These are phyloP conservation scores for Claviceps digitariae DNA, from an alignment of 2,329 filamentous ascomycete species.

Conservation along the genomic window DNA sequence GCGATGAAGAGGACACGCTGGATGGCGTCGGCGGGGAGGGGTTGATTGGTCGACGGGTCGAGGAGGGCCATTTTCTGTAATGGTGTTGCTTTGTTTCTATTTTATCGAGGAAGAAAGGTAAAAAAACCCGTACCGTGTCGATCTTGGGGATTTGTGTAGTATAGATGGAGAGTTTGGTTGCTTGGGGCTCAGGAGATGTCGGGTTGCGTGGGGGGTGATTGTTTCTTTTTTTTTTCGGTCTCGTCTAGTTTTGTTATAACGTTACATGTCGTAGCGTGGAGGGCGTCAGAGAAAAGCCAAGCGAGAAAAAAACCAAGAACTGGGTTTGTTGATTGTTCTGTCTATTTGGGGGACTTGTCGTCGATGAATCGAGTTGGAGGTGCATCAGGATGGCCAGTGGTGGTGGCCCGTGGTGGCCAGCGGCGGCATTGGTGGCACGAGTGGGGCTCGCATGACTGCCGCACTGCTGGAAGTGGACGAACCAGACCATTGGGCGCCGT, in stretches of 20 bases:
- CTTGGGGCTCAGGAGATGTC: neutral
- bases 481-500: no score
- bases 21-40: constrained; percentile 63
- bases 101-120: neutral
- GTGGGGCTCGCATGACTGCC: no score
- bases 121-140: neutral
- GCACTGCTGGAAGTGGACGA: no score
- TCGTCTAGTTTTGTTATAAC: neutral
- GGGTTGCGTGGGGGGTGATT: no score
- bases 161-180: no score
- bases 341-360: no score
- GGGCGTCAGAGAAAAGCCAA: neutral
- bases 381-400: no score
- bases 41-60: constrained; percentile 57
- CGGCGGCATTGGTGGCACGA: no score
- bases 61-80: constrained; percentile 37
- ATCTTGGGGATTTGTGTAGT: neutral
- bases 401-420: no score
- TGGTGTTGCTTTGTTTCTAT: neutral
- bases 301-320: neutral
- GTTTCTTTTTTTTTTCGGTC: no score
- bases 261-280: neutral
- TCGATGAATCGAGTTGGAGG: no score
- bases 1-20: constrained; percentile 73
- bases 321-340: neutral